phyloP scores from a whole-genome alignment of 192 early-diverging fungal genomes.

The Linnemannia elongata region DNA sequence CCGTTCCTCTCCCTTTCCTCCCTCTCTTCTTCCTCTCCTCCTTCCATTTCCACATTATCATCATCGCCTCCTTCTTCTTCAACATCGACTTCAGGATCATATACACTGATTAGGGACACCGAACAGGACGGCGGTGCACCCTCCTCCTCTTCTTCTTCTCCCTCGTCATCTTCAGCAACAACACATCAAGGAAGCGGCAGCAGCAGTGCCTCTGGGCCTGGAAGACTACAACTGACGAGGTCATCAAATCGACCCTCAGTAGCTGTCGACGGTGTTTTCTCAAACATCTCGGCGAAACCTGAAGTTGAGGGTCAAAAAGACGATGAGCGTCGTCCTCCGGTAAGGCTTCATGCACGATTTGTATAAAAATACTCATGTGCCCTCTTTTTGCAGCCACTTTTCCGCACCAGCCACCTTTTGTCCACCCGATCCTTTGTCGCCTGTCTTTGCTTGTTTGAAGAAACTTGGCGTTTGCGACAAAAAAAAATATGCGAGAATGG shows the following conservation, averaged over 20 bases:
- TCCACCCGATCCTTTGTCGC: too few relatives aligned
- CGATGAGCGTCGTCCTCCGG: conserved; percentile 55
- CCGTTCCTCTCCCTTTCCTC: not conserved
- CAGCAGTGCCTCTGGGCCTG: not conserved
- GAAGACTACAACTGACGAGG: not conserved
- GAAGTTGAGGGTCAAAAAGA: conserved; percentile 64
- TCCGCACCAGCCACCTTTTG: too few relatives aligned
- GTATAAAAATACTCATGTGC: not conserved
- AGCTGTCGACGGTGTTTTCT: conserved; percentile 67
- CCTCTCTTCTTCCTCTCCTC: not conserved
- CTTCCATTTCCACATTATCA: conserved; percentile 5
- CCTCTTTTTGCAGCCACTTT: not conserved
- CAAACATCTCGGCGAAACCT: conserved; percentile 71
- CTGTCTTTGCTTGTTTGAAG: too few relatives aligned
- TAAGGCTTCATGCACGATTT: not conserved
- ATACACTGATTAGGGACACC: not conserved
- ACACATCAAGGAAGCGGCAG: not conserved
- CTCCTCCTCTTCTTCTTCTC: not conserved
- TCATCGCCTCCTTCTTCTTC: not conserved
- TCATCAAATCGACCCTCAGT: conserved; percentile 48
- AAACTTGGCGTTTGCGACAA: too few relatives aligned
- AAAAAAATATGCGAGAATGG: too few relatives aligned
- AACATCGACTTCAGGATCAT: not conserved
- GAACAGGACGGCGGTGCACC: not conserved
- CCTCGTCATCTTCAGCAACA: conserved; percentile 11